A percentile compares a stretch with the other conserved stretches of the same genome.
Evolutionary conservation across 768 basidiomycete genomes (phyloP).

Genomic region (Cyclocybe aegerita): DNA sequence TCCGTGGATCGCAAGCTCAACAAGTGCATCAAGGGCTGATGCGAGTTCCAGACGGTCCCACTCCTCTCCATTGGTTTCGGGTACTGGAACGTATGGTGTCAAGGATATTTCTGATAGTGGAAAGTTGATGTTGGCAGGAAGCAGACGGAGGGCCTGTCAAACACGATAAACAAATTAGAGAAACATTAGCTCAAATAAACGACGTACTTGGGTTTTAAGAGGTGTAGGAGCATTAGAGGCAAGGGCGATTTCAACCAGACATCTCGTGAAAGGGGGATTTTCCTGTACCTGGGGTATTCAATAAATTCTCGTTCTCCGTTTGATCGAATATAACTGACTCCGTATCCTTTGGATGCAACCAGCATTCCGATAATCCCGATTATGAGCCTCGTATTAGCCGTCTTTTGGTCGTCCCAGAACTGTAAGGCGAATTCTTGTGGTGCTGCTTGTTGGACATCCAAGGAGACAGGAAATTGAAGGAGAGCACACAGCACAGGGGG

Average conservation of each 20-base stretch:
- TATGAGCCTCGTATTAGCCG: constrained; percentile 75
- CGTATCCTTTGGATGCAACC: constrained; percentile 66
- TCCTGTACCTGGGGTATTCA: constrained; percentile 49
- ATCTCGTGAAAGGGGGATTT: constrained; percentile 60
- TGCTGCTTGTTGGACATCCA: constrained; percentile 55
- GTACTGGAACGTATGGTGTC: constrained; percentile 74
- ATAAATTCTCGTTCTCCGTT: not conserved
- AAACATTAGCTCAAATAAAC: not conserved
- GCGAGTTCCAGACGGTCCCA: constrained; percentile 86
- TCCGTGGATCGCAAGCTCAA: constrained; percentile 82
- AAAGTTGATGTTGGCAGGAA: constrained; percentile 49
- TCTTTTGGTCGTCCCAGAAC: constrained; percentile 94
- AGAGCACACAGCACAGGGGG: constrained; percentile 65
- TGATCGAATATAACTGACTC: constrained; percentile 38
- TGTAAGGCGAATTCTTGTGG: constrained; percentile 93
- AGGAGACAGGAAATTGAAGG: constrained; percentile 66
- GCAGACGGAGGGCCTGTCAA: constrained; percentile 43
- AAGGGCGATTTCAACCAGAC: constrained; percentile 83
- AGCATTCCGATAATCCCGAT: constrained; percentile 87
- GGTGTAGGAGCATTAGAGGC: constrained; percentile 91
- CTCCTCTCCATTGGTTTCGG: constrained; percentile 86
- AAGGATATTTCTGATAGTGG: constrained; percentile 67
- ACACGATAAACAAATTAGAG: constrained; percentile 7
- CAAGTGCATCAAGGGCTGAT: constrained; percentile 79
- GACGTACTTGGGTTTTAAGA: constrained; percentile 80